These are phyloP conservation scores for Hyaloscypha hepaticicola DNA, from an alignment of 495 filamentous ascomycete species.

Conservation along the genomic window DNA sequence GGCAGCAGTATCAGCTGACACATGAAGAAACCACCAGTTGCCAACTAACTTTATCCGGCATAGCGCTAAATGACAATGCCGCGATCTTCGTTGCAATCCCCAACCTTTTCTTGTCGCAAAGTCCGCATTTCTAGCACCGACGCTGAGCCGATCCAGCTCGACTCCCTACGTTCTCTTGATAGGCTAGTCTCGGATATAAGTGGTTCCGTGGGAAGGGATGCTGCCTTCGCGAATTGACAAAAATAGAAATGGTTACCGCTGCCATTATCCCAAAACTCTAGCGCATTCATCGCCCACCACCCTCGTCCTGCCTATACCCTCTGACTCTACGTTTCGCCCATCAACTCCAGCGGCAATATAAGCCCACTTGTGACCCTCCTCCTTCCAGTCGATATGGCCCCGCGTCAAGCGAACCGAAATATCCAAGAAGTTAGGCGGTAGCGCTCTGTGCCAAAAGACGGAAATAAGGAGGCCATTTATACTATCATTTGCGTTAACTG, in stretches of 20 bases:
- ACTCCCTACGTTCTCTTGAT: slow-evolving; percentile 7
- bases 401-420: too few species aligned
- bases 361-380: too few species aligned
- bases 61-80: not conserved
- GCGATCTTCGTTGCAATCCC: too few species aligned
- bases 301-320: not conserved
- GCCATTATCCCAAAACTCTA: slow-evolving; percentile 2
- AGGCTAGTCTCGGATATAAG: slow-evolving; percentile 6
- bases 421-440: too few species aligned
- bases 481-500: not conserved
- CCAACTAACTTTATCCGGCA: slow-evolving; percentile 6
- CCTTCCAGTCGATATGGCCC: too few species aligned
- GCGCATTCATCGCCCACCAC: slow-evolving; percentile 8
- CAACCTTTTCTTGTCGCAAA: not conserved
- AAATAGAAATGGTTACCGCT: slow-evolving; percentile 5
- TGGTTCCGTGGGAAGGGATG: slow-evolving; percentile 4
- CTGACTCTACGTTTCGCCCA: too few species aligned
- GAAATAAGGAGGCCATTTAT: too few species aligned
- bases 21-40: not conserved
- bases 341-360: too few species aligned
- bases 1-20: too few species aligned
- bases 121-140: slow-evolving; percentile 6
- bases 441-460: too few species aligned
- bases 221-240: slow-evolving; percentile 7
- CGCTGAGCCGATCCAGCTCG: slow-evolving; percentile 2